Evolutionary conservation across 306 rosid species (phyloP).

Genomic region (Styphnolobium japonicum): DNA sequence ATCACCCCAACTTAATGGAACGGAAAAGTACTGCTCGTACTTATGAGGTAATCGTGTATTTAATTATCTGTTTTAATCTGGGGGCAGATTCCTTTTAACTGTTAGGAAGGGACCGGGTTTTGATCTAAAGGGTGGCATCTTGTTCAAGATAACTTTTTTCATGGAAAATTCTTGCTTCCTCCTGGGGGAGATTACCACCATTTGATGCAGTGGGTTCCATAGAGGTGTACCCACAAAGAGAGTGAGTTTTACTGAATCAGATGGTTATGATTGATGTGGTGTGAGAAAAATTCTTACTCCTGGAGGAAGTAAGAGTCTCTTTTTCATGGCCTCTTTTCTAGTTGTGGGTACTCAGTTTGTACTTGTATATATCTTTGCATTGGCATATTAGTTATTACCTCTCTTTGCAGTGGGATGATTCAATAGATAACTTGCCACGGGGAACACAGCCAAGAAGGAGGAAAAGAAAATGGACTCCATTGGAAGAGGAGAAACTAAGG

Average conservation of each 20-base stretch:
- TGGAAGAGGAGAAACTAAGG: slow-evolving; percentile 77
- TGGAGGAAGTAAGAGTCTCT: background rate
- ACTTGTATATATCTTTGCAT: background rate
- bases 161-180: background rate
- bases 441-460: slow-evolving; percentile 40
- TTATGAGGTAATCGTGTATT: slow-evolving; percentile 52
- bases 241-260: background rate
- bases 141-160: background rate
- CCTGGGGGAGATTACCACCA: background rate
- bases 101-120: background rate
- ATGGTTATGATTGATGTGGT: background rate
- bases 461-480: slow-evolving; percentile 60
- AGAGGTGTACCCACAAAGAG: background rate
- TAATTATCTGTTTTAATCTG: slow-evolving; percentile 1
- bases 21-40: slow-evolving; percentile 49
- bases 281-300: no score
- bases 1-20: slow-evolving; percentile 52
- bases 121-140: background rate
- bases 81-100: slow-evolving; percentile 16
- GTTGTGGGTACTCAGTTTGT: background rate
- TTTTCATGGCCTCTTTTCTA: background rate
- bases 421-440: slow-evolving; percentile 44
- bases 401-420: slow-evolving; percentile 70
- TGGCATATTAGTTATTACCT: background rate
- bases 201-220: slow-evolving; percentile 12